Base-by-base conservation (phyloP, 108 stramenopile genomes). In the Craspedostauros australis region DNA sequence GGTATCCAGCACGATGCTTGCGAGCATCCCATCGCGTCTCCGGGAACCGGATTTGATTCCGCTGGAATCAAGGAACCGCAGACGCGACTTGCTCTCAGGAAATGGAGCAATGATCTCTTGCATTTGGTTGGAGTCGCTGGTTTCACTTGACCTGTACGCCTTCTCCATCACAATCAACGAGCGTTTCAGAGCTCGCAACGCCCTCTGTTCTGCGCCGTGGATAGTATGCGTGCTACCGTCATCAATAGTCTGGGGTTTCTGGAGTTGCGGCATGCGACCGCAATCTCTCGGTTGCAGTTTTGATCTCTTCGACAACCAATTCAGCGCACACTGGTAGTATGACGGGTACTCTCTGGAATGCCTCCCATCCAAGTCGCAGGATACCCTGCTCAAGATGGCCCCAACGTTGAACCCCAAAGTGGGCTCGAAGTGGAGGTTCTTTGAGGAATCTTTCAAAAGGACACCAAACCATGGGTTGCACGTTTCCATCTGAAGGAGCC, bases 281-380 rank as follows among this genome's bases (percentile, higher is more conserved):
- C 84, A 86, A 0, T 78, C 82, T 40, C 46, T 29, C 3, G 88
- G 82, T 53, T 90, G 84, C 22, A 90, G 66, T 2, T 56, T 39
- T 23, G 61, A 55, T 18, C 84, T 66, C n/a, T 67, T 51, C 36
- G 62, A 42, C 5, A 90, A 66, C 84, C 82, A 90, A 46, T 68
- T 70, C n/a, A 84, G 46, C 16, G 72, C 82, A 56, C 88, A 90
- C 21, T 68, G 73, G 40, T 63, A 79, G 37, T 68, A 79, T 8
- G 73, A 73, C 11, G 78, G 72, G 30, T 30, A 44, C 1, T 2
- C 21, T 14, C 26, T n/a, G 2, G n/a, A 0, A 31, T 56, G 20
- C 26, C 23, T 27, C 7, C n/a, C 21, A 5, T 33, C 46, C n/a
- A 39, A 44, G 39, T 36, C 31, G 9, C 56, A 57, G 1, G 37